Conservation (phyloP, 1,139 yeast genomes). For the Lodderomyces metapsilosis region DNA sequence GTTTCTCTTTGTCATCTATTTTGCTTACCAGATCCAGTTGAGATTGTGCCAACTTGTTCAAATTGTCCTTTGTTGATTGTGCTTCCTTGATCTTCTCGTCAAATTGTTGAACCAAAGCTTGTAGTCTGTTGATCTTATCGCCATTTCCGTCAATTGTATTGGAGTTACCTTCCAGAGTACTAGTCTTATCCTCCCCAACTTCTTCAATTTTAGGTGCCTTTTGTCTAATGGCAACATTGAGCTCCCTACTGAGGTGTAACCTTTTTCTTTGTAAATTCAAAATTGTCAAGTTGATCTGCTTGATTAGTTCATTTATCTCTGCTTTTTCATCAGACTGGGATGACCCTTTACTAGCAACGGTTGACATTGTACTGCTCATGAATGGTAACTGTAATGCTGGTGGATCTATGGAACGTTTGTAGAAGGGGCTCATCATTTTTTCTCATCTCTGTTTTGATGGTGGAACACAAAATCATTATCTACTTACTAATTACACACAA, state of each 20-base stretch:
- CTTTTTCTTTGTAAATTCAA: constrained; percentile 4
- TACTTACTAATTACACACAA: no score
- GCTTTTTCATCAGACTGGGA: background rate
- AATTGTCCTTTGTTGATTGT: constrained; percentile 31
- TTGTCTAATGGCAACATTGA: background rate
- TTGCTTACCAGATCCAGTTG: constrained; percentile 4
- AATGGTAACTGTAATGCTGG: background rate
- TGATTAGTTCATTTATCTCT: constrained; percentile 4
- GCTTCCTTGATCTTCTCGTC: constrained; percentile 46
- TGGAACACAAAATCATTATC: background rate
- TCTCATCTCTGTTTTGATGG: background rate
- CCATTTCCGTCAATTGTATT: background rate
- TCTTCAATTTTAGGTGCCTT: background rate
- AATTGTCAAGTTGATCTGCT: constrained; percentile 4
- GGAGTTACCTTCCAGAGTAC: background rate
- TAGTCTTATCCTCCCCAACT: background rate
- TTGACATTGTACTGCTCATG: background rate
- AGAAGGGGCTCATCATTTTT: background rate
- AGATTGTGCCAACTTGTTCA: constrained; percentile 26
- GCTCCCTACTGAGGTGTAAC: constrained; percentile 2
- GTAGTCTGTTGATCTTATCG: constrained; percentile 32
- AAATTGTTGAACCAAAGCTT: constrained; percentile 37
- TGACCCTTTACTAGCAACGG: background rate
- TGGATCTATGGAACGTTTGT: background rate
- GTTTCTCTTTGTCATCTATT: constrained; percentile 16